Base-by-base conservation (phyloP, 2,329 filamentous ascomycete genomes). In the Cadophora sp. region DNA sequence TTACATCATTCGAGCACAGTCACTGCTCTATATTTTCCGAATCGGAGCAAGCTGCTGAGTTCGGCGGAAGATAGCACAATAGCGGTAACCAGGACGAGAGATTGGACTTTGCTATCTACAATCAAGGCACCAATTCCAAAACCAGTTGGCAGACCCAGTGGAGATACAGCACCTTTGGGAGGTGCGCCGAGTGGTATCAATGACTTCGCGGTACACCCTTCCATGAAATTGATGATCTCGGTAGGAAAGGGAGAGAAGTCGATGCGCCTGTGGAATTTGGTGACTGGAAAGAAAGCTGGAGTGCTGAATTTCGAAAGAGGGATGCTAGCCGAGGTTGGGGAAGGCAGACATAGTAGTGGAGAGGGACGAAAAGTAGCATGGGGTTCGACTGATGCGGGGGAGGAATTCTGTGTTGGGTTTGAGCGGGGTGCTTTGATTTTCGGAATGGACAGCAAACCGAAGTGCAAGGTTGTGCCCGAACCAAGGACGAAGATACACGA, bases 191-290 rank as follows among this genome's bases (percentile, higher is more conserved):
- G 90, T n/a, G 96, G 96, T 22, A 89, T 98, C 73, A 98, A 97
- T 79, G 92, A 94, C 79, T 97, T 99, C 79, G 93, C 95, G 1
- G 91, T 99, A 29, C 96, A 99, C 79, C 95, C 96, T 0, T 97
- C 92, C 79, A 93, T 97, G 87, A 98, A 97, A 82, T 84, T 99
- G 62, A 97, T 98, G 92, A 89, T 99, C 69, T 97, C 89, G 74
- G 94, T 98, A 9, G 91, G 93, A 73, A 93, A 91, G 75, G 94
- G 94, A 72, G 96, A 99, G 82, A 90, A 89, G 72, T 93, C 91
- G 76, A 97, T 99, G 92, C 85, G 96, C 72, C 80, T 98, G 72
- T 99, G 96, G 96, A 98, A 99, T 77, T 80, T 99, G 71, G 94
- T 98, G 72, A 98, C 95, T 2, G 96, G 94, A 19, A 97, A 95